Conservation (phyloP, 202 grass and related monocot genomes). For the Thinopyrum obtusiflorum region DNA sequence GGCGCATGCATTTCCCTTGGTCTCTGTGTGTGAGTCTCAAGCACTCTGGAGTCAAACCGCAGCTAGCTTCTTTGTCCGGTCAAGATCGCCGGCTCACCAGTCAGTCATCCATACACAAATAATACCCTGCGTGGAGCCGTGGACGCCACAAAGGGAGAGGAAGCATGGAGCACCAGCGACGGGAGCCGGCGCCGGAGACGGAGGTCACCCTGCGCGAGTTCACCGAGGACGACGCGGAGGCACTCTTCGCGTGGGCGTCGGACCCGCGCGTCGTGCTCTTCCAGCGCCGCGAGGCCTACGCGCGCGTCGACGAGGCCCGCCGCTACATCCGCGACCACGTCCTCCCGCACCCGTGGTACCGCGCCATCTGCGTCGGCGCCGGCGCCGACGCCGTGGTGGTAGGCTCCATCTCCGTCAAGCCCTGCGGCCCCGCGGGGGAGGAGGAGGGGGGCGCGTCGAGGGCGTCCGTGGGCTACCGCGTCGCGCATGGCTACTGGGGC, state of each 20-base stretch:
- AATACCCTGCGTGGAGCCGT: too few species aligned
- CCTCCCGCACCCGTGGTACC: slow-evolving; percentile 79
- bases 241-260: slow-evolving; percentile 68
- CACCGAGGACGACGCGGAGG: slow-evolving; percentile 44
- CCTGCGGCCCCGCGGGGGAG: not conserved
- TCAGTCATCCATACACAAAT: not conserved
- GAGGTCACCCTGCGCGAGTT: slow-evolving; percentile 62
- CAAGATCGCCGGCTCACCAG: not conserved
- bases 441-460: not conserved
- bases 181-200: not conserved
- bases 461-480: slow-evolving; percentile 70
- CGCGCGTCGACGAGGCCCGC: slow-evolving; percentile 39
- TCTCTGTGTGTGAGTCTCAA: too few species aligned
- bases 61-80: not conserved
- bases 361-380: slow-evolving; percentile 53
- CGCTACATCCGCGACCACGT: slow-evolving; percentile 61
- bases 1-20: too few species aligned
- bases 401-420: slow-evolving; percentile 62
- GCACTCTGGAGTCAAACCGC: too few species aligned
- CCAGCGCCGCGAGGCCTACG: slow-evolving; percentile 61
- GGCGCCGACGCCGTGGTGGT: not conserved
- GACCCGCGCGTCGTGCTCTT: slow-evolving; percentile 60
- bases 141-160: too few species aligned
- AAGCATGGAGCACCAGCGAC: not conserved
- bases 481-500: slow-evolving; percentile 59